Evolutionary conservation across 257 asterid genomes (phyloP).

Genomic region (Thymus quinquecostatus): DNA sequence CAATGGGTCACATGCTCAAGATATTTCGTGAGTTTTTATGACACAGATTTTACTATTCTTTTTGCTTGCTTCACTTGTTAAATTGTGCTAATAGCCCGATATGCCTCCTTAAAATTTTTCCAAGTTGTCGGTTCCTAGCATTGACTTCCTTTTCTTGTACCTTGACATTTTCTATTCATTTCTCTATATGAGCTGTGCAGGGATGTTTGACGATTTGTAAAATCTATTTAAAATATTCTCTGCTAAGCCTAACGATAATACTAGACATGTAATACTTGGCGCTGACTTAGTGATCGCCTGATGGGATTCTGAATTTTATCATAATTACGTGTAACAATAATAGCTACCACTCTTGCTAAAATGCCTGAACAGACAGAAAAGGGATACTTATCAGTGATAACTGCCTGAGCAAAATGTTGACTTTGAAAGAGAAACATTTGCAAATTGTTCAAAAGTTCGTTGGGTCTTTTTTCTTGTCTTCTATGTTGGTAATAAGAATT

Average conservation of each 20-base stretch:
- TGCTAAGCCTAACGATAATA: not conserved
- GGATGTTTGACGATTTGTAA: too few species aligned
- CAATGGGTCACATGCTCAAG: conserved; percentile 50
- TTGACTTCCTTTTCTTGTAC: too few species aligned
- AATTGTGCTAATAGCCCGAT: not conserved
- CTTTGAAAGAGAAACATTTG: not conserved
- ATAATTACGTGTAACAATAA: too few species aligned
- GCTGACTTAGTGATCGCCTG: too few species aligned
- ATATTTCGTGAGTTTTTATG: conserved; percentile 53
- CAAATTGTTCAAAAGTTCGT: not conserved
- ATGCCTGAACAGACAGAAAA: conserved; percentile 3
- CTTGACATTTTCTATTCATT: too few species aligned
- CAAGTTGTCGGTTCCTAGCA: too few species aligned
- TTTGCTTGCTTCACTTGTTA: not conserved
- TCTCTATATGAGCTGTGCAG: too few species aligned
- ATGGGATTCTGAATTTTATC: too few species aligned
- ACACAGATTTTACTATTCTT: not conserved
- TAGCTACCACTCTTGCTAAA: conserved; percentile 1
- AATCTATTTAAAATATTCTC: too few species aligned
- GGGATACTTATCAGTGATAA: conserved; percentile 8
- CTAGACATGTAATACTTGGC: too few species aligned
- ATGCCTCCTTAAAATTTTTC: too few species aligned
- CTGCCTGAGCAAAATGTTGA: not conserved
- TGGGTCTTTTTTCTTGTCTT: not conserved
- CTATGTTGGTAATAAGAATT: too few species aligned